phyloP scores from a whole-genome alignment of 805 yeast genomes.

The Kluyveromyces starmeri region DNA sequence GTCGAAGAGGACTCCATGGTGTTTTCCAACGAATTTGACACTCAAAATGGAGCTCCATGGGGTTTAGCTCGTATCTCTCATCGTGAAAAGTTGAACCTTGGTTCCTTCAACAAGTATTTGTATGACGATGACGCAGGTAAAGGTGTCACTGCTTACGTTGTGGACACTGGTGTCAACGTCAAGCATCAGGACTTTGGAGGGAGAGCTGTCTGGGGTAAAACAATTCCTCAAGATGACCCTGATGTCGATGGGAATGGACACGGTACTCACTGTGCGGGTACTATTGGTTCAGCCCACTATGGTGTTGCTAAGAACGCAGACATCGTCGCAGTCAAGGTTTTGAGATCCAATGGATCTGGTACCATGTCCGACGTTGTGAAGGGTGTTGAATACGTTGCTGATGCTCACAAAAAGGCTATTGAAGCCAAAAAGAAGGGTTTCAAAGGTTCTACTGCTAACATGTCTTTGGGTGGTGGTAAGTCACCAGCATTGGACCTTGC shows the following conservation, averaged over 20 bases:
- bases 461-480: slow-evolving; percentile 92
- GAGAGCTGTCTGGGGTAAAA: slow-evolving; percentile 80
- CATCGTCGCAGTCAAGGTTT: slow-evolving; percentile 75
- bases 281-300: slow-evolving; percentile 68
- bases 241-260: slow-evolving; percentile 85
- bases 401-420: slow-evolving; percentile 49
- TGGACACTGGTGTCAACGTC: slow-evolving; percentile 81
- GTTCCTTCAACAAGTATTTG: slow-evolving; percentile 63
- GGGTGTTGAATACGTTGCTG: slow-evolving; percentile 80
- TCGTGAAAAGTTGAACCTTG: slow-evolving; percentile 58
- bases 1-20: slow-evolving; percentile 74
- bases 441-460: slow-evolving; percentile 83
- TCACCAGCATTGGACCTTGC: slow-evolving; percentile 82
- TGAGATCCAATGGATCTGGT: slow-evolving; percentile 77
- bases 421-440: slow-evolving; percentile 49
- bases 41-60: slow-evolving; percentile 88
- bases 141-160: slow-evolving; percentile 79
- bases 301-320: slow-evolving; percentile 82
- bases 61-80: slow-evolving; percentile 88
- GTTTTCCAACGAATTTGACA: slow-evolving; percentile 49
- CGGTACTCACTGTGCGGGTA: slow-evolving; percentile 97
- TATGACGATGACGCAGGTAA: slow-evolving; percentile 69
- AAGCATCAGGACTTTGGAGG: slow-evolving; percentile 73
- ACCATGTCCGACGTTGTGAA: slow-evolving; percentile 74
- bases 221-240: slow-evolving; percentile 62